phyloP scores from a whole-genome alignment of 2,329 filamentous ascomycete species.

The Penicillium sp. region DNA sequence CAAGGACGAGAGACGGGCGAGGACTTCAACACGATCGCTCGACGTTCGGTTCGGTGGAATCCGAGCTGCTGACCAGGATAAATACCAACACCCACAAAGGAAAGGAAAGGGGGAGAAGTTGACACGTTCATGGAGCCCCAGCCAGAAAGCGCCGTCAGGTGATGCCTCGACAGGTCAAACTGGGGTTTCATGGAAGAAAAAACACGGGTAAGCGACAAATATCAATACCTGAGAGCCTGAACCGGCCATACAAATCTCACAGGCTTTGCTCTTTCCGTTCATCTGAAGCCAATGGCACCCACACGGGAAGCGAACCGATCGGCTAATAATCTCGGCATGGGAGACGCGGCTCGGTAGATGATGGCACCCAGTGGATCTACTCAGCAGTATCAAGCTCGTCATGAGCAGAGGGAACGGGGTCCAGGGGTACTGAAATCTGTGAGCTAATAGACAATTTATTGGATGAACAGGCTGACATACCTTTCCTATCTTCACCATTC shows the following conservation, averaged over 20 bases:
- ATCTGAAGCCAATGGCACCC: background rate
- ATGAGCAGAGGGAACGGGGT: slow-evolving; percentile 77
- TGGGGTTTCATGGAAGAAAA: slow-evolving; percentile 3
- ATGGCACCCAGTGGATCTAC: slow-evolving; percentile 42
- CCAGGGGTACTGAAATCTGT: slow-evolving; percentile 52
- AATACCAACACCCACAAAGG: slow-evolving; percentile 21
- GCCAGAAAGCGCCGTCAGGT: background rate
- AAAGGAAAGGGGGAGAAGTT: slow-evolving; percentile 2
- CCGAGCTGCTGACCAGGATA: slow-evolving; percentile 30
- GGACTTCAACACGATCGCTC: slow-evolving; percentile 23
- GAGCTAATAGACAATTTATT: background rate
- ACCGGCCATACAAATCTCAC: no score
- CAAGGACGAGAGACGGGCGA: slow-evolving; percentile 21
- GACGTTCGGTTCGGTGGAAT: slow-evolving; percentile 27
- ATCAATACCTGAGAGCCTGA: background rate
- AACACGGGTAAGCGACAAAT: background rate
- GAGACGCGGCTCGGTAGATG: slow-evolving; percentile 5
- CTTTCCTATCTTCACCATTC: slow-evolving; percentile 88
- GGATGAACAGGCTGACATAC: slow-evolving; percentile 47
- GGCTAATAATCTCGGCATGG: background rate
- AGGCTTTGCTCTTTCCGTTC: no score
- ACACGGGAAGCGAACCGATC: background rate
- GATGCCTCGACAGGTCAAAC: no score
- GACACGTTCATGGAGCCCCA: background rate
- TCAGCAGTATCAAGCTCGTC: slow-evolving; percentile 97